phyloP scores from a whole-genome alignment of 1,284 basidiomycete species.

The Cryptococcus floricola region DNA sequence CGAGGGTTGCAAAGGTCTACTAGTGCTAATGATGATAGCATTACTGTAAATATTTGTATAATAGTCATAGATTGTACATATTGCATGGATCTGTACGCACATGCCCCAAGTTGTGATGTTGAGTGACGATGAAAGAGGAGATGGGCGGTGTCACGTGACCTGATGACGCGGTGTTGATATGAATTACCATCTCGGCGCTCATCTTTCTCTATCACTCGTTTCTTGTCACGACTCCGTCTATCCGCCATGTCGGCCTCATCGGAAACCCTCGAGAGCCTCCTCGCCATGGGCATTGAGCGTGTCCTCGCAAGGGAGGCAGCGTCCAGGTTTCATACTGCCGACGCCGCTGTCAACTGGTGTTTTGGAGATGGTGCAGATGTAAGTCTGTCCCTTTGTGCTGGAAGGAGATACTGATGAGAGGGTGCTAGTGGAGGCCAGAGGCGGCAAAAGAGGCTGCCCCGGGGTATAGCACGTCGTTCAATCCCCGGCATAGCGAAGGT shows the following conservation, averaged over 20 bases:
- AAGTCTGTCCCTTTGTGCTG: slow-evolving; percentile 8
- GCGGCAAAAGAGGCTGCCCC: neutral
- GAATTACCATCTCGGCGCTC: too few species aligned
- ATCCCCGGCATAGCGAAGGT: slow-evolving; percentile 3
- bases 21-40: too few species aligned
- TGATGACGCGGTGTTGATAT: too few species aligned
- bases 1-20: too few species aligned
- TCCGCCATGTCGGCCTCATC: slow-evolving; percentile 24
- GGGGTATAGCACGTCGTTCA: slow-evolving; percentile 2
- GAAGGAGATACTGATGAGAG: neutral
- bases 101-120: too few species aligned
- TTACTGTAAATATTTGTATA: too few species aligned
- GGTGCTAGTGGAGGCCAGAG: slow-evolving; percentile 21
- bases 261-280: slow-evolving; percentile 21
- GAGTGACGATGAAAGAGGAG: too few species aligned
- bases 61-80: too few species aligned
- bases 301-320: slow-evolving; percentile 34
- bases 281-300: slow-evolving; percentile 38
- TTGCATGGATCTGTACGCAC: too few species aligned
- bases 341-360: slow-evolving; percentile 44
- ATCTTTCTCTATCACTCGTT: too few species aligned
- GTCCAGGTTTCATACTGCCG: slow-evolving; percentile 25
- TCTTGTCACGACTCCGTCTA: neutral
- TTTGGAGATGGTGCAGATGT: slow-evolving; percentile 41
- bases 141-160: too few species aligned